phyloP scores from a whole-genome alignment of 1,284 basidiomycete genomes.

The Termitomyces sp. region DNA sequence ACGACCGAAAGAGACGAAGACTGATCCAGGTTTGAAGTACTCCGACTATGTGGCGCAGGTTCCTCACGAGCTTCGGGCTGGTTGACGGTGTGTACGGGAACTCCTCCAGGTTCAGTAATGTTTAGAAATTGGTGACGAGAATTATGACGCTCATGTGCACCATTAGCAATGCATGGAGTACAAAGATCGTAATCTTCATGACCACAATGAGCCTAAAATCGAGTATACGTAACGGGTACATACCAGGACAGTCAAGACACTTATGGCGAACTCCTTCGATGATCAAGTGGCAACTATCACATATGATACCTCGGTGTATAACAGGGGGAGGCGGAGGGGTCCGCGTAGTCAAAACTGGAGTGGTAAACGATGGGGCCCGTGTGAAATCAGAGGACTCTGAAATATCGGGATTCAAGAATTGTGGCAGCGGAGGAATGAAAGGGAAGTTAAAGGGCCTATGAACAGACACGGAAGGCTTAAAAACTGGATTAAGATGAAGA shows the following conservation, averaged over 20 bases:
- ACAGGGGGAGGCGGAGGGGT: constrained; percentile 22
- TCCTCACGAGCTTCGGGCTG: constrained; percentile 31
- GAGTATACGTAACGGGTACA: constrained; percentile 15
- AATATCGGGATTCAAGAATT: no score
- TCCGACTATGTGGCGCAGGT: constrained; percentile 1
- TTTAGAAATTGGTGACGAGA: constrained; percentile 67
- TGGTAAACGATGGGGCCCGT: background rate
- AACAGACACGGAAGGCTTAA: background rate
- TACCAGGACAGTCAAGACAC: constrained; percentile 68
- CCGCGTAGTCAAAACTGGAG: background rate
- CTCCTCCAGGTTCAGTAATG: constrained; percentile 56
- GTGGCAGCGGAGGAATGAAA: background rate
- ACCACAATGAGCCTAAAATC: background rate
- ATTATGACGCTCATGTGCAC: constrained; percentile 44
- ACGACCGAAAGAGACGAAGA: constrained; percentile 24
- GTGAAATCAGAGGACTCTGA: background rate
- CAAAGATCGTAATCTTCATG: constrained; percentile 68
- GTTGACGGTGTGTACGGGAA: constrained; percentile 59
- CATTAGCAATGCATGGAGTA: constrained; percentile 44
- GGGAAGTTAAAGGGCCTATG: background rate
- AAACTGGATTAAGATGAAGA: background rate
- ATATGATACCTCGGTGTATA: constrained; percentile 43
- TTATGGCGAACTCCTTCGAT: constrained; percentile 67
- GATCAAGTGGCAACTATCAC: constrained; percentile 52
- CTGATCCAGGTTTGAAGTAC: background rate